Percentiles rank a stretch among this genome's conserved stretches.
Evolutionary conservation across 2,329 filamentous ascomycete species (phyloP).

Genomic region (Gaeumannomyces tritici): DNA sequence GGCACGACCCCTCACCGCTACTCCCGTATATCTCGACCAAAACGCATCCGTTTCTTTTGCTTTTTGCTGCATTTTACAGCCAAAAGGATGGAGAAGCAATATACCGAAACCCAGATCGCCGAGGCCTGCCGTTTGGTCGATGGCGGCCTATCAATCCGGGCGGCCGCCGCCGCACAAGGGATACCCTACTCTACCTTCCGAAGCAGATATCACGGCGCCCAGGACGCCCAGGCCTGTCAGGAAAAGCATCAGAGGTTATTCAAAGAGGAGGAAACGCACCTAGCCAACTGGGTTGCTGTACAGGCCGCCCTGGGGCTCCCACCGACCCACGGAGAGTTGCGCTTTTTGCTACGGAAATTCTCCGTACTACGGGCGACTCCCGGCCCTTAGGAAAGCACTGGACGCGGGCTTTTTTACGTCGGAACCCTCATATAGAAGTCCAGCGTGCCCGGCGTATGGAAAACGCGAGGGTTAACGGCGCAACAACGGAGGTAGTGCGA

Average conservation of each 20-base stretch:
- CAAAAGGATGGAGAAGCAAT: background rate
- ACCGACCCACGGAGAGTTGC: conserved; percentile 5
- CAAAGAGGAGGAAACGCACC: conserved; percentile 1
- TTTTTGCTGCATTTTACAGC: background rate
- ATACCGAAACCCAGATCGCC: no score
- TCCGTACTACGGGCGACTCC: background rate
- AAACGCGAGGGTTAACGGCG: background rate
- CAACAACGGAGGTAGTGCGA: background rate
- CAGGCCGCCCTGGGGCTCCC: conserved; percentile 6
- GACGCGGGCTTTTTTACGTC: conserved; percentile 1
- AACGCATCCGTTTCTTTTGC: background rate
- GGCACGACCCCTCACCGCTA: no score
- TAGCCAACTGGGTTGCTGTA: conserved; percentile 5
- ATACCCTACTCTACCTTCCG: background rate
- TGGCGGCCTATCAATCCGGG: background rate
- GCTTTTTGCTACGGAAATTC: conserved; percentile 4
- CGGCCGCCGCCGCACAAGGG: background rate
- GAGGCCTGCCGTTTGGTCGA: background rate
- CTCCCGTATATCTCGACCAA: background rate
- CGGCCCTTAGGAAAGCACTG: conserved; percentile 2
- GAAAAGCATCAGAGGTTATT: background rate
- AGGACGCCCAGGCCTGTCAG: background rate
- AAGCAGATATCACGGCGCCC: background rate
- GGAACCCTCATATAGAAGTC: background rate
- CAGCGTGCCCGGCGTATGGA: background rate